Evolutionary conservation across 768 basidiomycete species (phyloP), one percentile per base, ranked within the genome.

Genomic region (Chlorophyllum brunneum): DNA sequence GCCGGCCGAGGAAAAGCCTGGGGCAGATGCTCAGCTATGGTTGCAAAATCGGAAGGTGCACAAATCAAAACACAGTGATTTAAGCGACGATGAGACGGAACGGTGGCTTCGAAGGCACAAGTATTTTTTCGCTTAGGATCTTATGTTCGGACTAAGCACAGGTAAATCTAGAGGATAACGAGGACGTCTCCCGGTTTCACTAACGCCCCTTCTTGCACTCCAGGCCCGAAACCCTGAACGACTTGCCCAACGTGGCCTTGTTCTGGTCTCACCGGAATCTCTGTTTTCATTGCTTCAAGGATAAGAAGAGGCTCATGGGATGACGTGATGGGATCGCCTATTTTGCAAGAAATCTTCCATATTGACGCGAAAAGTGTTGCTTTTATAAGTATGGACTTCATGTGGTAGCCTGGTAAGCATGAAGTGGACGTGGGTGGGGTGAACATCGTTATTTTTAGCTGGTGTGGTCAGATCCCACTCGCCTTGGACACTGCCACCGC

Each of bases 231-330:
- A 0, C 66, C 66, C 27, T 54, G 60, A 0, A 83, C 70, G 13
- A 38, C 59, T 44, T 64, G 77, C 2, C 80, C 80, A 1, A 80
- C 59, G 45, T 73, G 72, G 7, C 65, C 67, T 15, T 75, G 70
- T 0, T 77, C 74, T 0, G 78, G 76, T 44, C 62, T 62, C 13
- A 85, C 59, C 11, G 72, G 68, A 38, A 85, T 75, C 58, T 82
- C 81, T 0, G 78, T 82, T 65, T 86, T 85, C 84, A 85, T 85
- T 1, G 83, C 80, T 62, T 83, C 81, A 10, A 85, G 69, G 16
- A 81, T 70, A 27, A 80, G 42, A 31, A 83, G 58, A 2, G 77
- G 68, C 3, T 76, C 67, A 10, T 75, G 71, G 2, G 67, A 66
- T 0, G 74, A 66, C 3, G 61, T 42, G 37, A 84, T 69, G 0